phyloP scores from a whole-genome alignment of 1,139 yeast species.

The Barnettozyma hawaiiensis region DNA sequence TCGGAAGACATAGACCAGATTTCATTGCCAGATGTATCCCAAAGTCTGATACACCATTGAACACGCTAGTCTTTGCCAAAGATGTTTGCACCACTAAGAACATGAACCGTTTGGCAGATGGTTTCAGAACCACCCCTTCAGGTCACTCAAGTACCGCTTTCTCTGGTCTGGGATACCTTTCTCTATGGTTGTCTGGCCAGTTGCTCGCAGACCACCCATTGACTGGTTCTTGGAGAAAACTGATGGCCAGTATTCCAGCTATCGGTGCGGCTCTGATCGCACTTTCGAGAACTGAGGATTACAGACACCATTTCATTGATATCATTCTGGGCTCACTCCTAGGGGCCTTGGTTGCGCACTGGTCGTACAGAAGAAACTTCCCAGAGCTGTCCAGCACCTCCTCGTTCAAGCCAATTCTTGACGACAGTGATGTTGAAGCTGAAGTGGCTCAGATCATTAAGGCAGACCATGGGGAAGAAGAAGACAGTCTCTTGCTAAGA shows the following conservation, averaged over 20 bases:
- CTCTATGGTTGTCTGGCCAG: conserved; percentile 65
- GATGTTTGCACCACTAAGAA: conserved; percentile 59
- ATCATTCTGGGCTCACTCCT: conserved; percentile 53
- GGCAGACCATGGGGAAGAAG: conserved; percentile 20
- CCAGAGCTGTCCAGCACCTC: conserved; percentile 30
- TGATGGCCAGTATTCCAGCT: conserved; percentile 37
- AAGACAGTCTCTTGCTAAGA: conserved; percentile 14
- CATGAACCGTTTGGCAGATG: conserved; percentile 48
- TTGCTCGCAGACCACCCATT: conserved; percentile 36
- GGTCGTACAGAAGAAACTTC: conserved; percentile 44
- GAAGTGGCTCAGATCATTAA: conserved; percentile 13
- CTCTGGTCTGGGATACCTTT: conserved; percentile 59
- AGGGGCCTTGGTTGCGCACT: conserved; percentile 42
- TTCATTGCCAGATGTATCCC: conserved; percentile 69
- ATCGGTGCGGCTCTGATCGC: conserved; percentile 64
- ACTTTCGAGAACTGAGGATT: conserved; percentile 68
- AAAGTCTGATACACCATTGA: conserved; percentile 38
- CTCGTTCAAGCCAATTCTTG: conserved; percentile 34
- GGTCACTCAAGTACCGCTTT: conserved; percentile 67
- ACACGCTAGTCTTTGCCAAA: conserved; percentile 45
- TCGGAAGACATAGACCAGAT: conserved; percentile 78
- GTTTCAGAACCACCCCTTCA: conserved; percentile 74
- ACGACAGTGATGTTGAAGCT: conserved; percentile 31
- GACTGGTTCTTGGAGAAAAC: conserved; percentile 53
- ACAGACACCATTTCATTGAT: conserved; percentile 73